Conservation (phyloP, 2,329 filamentous ascomycete genomes). For the Scedosporium dehoogii region DNA sequence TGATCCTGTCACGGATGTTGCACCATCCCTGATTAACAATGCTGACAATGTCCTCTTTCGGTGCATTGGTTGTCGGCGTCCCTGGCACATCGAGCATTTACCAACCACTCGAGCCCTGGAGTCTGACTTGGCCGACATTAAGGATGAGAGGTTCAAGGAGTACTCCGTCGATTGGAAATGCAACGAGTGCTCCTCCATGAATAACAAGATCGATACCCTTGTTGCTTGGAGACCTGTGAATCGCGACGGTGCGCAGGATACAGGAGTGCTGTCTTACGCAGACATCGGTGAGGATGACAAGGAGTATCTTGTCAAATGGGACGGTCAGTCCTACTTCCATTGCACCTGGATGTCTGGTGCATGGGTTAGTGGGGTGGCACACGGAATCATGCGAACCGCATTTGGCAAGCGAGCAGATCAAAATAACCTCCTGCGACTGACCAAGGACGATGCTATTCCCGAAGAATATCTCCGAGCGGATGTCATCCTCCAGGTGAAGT, state of each 20-base stretch:
- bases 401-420: constrained; percentile 64
- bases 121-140: constrained; percentile 22
- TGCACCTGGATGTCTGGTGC: constrained; percentile 80
- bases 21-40: constrained; percentile 61
- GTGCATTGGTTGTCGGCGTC: constrained; percentile 65
- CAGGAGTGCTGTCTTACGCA: constrained; percentile 10
- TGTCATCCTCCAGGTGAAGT: constrained; percentile 74
- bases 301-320: constrained; percentile 90
- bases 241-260: constrained; percentile 1
- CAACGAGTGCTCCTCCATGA: constrained; percentile 58
- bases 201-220: constrained; percentile 62
- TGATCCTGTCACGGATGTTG: constrained; percentile 63
- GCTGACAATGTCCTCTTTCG: constrained; percentile 69
- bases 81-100: constrained; percentile 78
- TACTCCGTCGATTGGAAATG: constrained; percentile 73
- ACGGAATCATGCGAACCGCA: constrained; percentile 54
- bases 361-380: constrained; percentile 72
- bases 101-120: constrained; percentile 35
- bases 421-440: constrained; percentile 52
- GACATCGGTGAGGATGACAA: constrained; percentile 55
- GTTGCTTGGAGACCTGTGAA: constrained; percentile 74
- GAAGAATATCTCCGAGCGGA: constrained; percentile 80
- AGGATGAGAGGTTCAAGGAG: constrained; percentile 54
- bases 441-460: constrained; percentile 68
- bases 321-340: constrained; percentile 67